Conservation (phyloP, 257 asterid species). For the Solanum sejunctum region DNA sequence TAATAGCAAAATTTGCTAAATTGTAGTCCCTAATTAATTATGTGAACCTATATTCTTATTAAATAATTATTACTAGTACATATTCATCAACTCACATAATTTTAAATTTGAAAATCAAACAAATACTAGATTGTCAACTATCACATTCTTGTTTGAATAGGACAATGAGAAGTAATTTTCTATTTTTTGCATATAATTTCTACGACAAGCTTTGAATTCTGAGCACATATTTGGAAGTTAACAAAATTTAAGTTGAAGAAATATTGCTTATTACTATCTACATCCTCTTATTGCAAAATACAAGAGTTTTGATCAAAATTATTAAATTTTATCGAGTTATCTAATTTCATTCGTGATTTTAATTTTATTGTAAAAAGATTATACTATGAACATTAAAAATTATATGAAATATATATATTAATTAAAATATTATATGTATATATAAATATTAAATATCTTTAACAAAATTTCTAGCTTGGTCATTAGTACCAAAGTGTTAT, state of each 20-base stretch:
- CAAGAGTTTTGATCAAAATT: not conserved
- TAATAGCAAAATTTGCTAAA: too few species aligned
- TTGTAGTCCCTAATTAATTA: too few species aligned
- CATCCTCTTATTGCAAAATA: not conserved
- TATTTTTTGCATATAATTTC: not conserved
- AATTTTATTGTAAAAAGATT: not conserved
- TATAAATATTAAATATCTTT: too few species aligned
- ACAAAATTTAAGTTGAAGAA: not conserved
- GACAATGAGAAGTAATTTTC: not conserved
- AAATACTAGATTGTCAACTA: not conserved
- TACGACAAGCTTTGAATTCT: not conserved
- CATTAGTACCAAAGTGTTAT: not conserved
- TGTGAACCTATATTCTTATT: too few species aligned
- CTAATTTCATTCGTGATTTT: not conserved
- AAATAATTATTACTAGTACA: too few species aligned
- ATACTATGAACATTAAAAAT: not conserved
- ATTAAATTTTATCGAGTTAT: rapidly evolving
- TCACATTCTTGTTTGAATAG: not conserved
- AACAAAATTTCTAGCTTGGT: not conserved
- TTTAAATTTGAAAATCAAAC: not conserved
- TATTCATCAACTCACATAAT: too few species aligned
- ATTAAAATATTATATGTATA: too few species aligned
- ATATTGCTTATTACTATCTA: not conserved
- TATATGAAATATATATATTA: not conserved
- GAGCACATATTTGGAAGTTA: not conserved